Conservation (phyloP, 441 rosid species). For the Corymbia calophylla region DNA sequence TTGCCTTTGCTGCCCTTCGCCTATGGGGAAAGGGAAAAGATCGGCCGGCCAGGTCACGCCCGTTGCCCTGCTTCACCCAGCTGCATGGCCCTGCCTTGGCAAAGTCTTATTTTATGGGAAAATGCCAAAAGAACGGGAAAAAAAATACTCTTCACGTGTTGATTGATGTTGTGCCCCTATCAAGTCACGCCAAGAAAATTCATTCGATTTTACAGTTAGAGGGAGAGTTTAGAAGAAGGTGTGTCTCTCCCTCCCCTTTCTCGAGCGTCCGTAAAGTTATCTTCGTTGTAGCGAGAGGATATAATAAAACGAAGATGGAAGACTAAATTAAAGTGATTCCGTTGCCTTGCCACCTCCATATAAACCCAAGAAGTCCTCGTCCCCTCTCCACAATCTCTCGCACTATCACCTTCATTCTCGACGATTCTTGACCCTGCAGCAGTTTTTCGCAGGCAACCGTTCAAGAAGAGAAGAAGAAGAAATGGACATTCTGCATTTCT, state of each 20-base stretch:
- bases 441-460: not conserved
- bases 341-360: not conserved
- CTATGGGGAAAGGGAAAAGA: not conserved
- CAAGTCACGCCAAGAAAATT: not conserved
- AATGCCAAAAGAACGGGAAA: not conserved
- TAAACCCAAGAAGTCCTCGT: not conserved
- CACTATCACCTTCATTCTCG: not conserved
- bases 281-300: not conserved
- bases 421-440: not conserved
- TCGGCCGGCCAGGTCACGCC: not conserved
- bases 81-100: not conserved
- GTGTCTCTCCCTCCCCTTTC: not conserved
- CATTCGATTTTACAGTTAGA: not conserved
- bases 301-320: not conserved
- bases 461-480: not conserved
- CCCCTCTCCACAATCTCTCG: conserved; percentile 18
- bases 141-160: not conserved
- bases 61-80: not conserved
- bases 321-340: not conserved
- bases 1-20: no score
- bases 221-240: not conserved
- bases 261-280: not conserved
- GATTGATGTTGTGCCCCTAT: not conserved
- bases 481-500: conserved; percentile 58
- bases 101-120: not conserved